These are phyloP conservation scores for Aspergillus bertholletiae DNA, from an alignment of 495 filamentous ascomycete genomes.

Conservation along the genomic window DNA sequence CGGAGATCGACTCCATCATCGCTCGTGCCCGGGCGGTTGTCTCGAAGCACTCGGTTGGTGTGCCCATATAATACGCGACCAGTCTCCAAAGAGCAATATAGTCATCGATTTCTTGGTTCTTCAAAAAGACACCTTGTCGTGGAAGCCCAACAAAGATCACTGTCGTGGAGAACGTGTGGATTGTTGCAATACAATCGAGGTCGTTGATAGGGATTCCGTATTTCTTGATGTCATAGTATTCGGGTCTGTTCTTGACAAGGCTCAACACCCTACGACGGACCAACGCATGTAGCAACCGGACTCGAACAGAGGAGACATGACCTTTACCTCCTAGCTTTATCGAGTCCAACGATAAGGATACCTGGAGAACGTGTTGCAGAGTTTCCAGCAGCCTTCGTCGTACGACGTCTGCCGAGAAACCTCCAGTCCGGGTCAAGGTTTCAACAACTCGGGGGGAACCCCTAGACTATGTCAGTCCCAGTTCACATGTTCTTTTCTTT, in stretches of 20 bases:
- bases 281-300: slow-evolving; percentile 69
- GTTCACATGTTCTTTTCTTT: neutral
- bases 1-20: slow-evolving; percentile 62
- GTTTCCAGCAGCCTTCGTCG: slow-evolving; percentile 70
- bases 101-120: slow-evolving; percentile 58
- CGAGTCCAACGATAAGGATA: slow-evolving; percentile 59
- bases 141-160: slow-evolving; percentile 68
- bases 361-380: slow-evolving; percentile 70
- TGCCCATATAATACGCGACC: slow-evolving; percentile 68
- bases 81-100: slow-evolving; percentile 77
- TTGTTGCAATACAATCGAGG: slow-evolving; percentile 68
- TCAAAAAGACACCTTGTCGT: slow-evolving; percentile 65
- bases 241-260: slow-evolving; percentile 48
- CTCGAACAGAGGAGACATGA: slow-evolving; percentile 64
- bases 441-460: slow-evolving; percentile 63
- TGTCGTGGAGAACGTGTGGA: slow-evolving; percentile 62
- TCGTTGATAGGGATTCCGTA: slow-evolving; percentile 72
- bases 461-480: slow-evolving; percentile 20
- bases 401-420: slow-evolving; percentile 68
- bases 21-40: slow-evolving; percentile 50
- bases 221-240: slow-evolving; percentile 59
- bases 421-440: slow-evolving; percentile 73
- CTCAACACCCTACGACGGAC: slow-evolving; percentile 64
- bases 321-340: slow-evolving; percentile 68
- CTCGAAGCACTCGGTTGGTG: slow-evolving; percentile 55